A percentile compares a stretch with the other conserved stretches of the same genome.
Evolutionary conservation across 352 stramenopile genomes (phyloP).

Genomic region (Plasmopara muralis): DNA sequence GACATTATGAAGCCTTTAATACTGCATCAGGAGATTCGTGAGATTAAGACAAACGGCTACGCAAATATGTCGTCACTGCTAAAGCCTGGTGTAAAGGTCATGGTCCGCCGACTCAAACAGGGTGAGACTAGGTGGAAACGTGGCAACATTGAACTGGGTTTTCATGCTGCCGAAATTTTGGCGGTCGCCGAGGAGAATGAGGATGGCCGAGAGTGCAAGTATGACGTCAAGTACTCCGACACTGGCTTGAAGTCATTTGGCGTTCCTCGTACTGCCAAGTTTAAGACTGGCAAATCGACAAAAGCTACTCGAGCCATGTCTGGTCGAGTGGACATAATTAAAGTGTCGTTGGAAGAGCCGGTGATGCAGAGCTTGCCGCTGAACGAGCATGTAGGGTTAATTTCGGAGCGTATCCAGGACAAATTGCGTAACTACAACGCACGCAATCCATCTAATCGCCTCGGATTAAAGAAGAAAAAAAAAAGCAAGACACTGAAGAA

Average conservation of each 20-base stretch:
- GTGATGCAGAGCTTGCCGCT: constrained; percentile 85
- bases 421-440: constrained; percentile 72
- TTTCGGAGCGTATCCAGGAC: constrained; percentile 84
- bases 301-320: constrained; percentile 73
- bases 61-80: constrained; percentile 32
- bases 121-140: constrained; percentile 85
- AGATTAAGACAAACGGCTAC: constrained; percentile 45
- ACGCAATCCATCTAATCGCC: constrained; percentile 64
- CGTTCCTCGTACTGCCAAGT: constrained; percentile 68
- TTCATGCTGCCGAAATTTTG: constrained; percentile 61
- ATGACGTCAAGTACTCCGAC: constrained; percentile 85
- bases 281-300: constrained; percentile 61
- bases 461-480: constrained; percentile 47
- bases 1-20: constrained; percentile 85
- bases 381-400: constrained; percentile 77
- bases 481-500: constrained; percentile 83
- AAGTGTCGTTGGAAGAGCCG: constrained; percentile 56
- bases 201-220: constrained; percentile 63
- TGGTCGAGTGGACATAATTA: constrained; percentile 77
- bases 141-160: constrained; percentile 72
- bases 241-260: constrained; percentile 73
- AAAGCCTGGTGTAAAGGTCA: constrained; percentile 46
- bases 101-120: constrained; percentile 64
- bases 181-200: constrained; percentile 53
- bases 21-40: constrained; percentile 61